A percentile compares a stretch with the other conserved stretches of the same genome.
phyloP scores from a whole-genome alignment of 2,329 filamentous ascomycete species.

The Curvularia eragrostidis region DNA sequence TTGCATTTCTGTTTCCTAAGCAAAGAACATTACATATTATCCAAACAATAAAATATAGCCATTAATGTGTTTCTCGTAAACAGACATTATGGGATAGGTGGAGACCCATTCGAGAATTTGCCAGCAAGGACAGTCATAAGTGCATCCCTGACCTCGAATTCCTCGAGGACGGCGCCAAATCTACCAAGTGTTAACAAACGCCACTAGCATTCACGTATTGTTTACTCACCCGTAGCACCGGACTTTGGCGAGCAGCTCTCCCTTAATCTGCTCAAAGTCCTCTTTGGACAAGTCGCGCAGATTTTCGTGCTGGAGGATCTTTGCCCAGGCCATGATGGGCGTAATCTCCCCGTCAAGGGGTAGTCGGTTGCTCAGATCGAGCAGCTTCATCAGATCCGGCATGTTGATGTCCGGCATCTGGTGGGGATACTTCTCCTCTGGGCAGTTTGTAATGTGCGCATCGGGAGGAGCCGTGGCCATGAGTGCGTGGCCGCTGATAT shows the following conservation, averaged over 20 bases:
- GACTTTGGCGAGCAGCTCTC: conserved; percentile 78
- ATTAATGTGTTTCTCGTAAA: conserved; percentile 13
- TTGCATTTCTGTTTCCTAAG: conserved; percentile 19
- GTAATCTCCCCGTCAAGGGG: conserved; percentile 91
- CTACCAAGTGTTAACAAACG: conserved; percentile 44
- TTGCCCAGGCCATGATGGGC: conserved; percentile 92
- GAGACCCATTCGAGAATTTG: conserved; percentile 50
- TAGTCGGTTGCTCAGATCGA: conserved; percentile 82
- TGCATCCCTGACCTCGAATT: conserved; percentile 79
- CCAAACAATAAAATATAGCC: conserved; percentile 1
- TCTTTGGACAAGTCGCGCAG: conserved; percentile 68
- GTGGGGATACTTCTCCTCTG: conserved; percentile 65
- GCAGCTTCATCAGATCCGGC: conserved; percentile 77
- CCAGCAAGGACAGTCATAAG: conserved; percentile 72
- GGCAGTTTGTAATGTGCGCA: conserved; percentile 63
- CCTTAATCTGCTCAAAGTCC: conserved; percentile 75
- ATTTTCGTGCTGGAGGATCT: conserved; percentile 67
- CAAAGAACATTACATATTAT: conserved; percentile 32
- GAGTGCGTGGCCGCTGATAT: conserved; percentile 81
- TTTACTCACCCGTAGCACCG: conserved; percentile 85
- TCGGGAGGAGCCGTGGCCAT: conserved; percentile 91
- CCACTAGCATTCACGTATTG: neutral
- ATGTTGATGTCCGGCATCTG: conserved; percentile 79
- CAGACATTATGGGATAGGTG: conserved; percentile 20
- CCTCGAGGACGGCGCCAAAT: conserved; percentile 73